A percentile compares a stretch with the other conserved stretches of the same genome.
phyloP scores from a whole-genome alignment of 257 asterid genomes.

The Solanum chaucha region DNA sequence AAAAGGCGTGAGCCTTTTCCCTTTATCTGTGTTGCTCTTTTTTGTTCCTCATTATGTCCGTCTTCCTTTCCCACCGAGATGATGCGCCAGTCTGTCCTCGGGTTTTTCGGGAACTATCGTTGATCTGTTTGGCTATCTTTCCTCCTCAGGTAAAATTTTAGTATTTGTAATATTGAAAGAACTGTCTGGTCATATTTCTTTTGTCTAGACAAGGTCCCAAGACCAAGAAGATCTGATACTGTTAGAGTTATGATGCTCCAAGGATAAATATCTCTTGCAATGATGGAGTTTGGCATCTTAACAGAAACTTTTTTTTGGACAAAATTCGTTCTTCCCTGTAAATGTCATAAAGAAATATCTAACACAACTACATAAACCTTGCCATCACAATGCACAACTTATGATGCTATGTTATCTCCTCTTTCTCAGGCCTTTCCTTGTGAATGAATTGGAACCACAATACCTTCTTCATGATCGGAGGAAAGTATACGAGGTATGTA shows the following conservation, averaged over 20 bases:
- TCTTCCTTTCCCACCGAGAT: neutral
- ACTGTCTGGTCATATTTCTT: neutral
- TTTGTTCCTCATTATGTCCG: neutral
- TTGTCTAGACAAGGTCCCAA: neutral
- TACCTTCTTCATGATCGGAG: conserved; percentile 94
- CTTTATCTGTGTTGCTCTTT: neutral
- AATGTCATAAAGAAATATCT: neutral
- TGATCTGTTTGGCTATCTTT: neutral
- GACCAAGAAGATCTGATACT: neutral
- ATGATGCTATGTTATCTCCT: conserved; percentile 3
- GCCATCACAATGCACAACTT: neutral
- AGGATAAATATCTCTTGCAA: neutral
- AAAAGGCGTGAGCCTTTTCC: neutral
- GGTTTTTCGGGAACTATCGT: neutral
- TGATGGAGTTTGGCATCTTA: neutral
- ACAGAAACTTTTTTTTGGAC: neutral
- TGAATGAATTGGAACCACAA: conserved; percentile 82
- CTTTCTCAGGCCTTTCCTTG: conserved; percentile 72
- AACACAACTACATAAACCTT: neutral
- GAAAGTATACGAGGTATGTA: conserved; percentile 76
- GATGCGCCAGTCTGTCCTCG: neutral
- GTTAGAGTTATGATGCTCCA: neutral
- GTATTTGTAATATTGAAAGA: neutral
- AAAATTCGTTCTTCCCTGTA: neutral
- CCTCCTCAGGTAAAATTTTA: neutral